phyloP scores from a whole-genome alignment of 208 protist genomes.

The Leishmania tarentolae region DNA sequence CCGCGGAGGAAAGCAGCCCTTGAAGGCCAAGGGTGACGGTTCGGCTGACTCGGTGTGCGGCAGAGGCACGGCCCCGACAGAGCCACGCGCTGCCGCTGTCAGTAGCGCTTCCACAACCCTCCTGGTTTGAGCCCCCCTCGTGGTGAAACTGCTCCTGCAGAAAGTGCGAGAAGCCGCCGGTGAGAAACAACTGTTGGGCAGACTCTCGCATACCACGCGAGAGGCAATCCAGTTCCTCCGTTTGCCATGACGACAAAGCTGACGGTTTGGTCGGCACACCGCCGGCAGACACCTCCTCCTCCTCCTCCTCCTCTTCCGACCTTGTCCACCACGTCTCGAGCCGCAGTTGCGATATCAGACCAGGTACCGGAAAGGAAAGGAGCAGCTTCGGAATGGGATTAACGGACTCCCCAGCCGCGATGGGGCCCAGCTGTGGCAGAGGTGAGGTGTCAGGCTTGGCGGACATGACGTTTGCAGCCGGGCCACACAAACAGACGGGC shows the following conservation, averaged over 20 bases:
- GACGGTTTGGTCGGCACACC: not conserved
- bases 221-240: slow-evolving; percentile 24
- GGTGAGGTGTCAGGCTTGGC: slow-evolving; percentile 2
- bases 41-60: slow-evolving; percentile 1
- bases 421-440: slow-evolving; percentile 21
- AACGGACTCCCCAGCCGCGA: slow-evolving; percentile 34
- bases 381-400: slow-evolving; percentile 53
- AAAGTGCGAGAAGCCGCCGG: slow-evolving; percentile 35
- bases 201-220: slow-evolving; percentile 40
- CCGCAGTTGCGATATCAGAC: slow-evolving; percentile 27
- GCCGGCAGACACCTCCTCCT: slow-evolving; percentile 11
- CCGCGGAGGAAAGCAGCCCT: slow-evolving; percentile 9
- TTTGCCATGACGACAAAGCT: slow-evolving; percentile 9
- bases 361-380: slow-evolving; percentile 50
- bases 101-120: not conserved
- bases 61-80: not conserved
- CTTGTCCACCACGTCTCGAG: slow-evolving; percentile 22
- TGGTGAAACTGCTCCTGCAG: slow-evolving; percentile 50
- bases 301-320: slow-evolving; percentile 8
- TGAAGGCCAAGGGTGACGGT: slow-evolving; percentile 11
- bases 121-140: slow-evolving; percentile 21
- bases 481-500: not conserved
- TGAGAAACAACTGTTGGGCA: slow-evolving; percentile 33
- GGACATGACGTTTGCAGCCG: not conserved
- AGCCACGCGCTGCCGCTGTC: not conserved